Percentiles rank a stretch among this genome's conserved stretches.
Evolutionary conservation across 345 rosid species (phyloP).

Genomic region (Eucalyptus erythrocorys): DNA sequence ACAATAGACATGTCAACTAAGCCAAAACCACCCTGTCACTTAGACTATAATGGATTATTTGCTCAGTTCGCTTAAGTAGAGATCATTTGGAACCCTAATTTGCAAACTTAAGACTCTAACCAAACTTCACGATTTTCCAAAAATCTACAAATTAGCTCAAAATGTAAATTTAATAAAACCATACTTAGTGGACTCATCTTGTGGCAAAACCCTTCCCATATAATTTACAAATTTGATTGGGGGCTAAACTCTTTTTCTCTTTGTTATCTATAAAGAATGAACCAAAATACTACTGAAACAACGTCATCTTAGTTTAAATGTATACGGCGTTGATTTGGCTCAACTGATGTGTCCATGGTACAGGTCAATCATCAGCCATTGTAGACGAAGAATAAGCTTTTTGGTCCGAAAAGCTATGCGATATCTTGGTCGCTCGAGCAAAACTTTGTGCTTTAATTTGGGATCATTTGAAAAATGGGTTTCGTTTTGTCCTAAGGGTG

Average conservation of each 20-base stretch:
- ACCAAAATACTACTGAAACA: neutral
- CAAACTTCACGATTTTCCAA: neutral
- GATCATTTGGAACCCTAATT: no score
- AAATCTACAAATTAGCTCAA: neutral
- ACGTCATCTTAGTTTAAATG: neutral
- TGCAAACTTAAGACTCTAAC: neutral
- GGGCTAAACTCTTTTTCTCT: neutral
- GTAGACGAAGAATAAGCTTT: neutral
- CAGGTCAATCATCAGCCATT: neutral
- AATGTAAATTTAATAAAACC: neutral
- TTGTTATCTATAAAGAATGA: neutral
- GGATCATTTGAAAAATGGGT: neutral
- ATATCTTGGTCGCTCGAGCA: neutral
- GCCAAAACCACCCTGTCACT: neutral
- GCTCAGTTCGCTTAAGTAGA: no score
- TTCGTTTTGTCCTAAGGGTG: neutral
- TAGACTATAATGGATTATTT: neutral
- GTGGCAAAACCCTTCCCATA: neutral
- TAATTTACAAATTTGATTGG: neutral
- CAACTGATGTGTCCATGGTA: neutral
- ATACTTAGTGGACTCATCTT: neutral
- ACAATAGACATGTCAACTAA: neutral
- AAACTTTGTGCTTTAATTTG: neutral
- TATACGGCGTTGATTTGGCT: neutral
- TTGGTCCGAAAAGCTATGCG: neutral